Conservation (phyloP, 1,284 basidiomycete species). For the Coniferiporia weirii region DNA sequence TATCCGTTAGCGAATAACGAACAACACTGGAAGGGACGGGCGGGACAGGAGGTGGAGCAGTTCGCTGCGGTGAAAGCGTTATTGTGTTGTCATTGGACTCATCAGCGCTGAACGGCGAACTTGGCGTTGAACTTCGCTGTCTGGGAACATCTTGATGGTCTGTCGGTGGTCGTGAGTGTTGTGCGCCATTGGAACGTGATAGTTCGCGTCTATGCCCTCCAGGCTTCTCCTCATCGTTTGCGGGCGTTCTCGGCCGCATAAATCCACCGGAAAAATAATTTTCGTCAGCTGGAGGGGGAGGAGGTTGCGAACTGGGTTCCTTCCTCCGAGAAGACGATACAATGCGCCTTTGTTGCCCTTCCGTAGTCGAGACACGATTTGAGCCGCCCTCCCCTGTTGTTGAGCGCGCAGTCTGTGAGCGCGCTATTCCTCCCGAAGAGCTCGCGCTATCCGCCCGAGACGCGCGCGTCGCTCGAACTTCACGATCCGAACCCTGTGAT, state of each 20-base stretch:
- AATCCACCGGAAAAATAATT: conserved; percentile 31
- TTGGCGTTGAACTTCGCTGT: conserved; percentile 23
- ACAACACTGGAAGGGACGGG: conserved; percentile 57
- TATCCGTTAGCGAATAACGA: conserved; percentile 72
- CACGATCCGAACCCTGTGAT: conserved; percentile 28
- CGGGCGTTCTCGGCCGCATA: conserved; percentile 18
- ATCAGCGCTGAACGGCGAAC: conserved; percentile 21
- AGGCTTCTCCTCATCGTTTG: neutral
- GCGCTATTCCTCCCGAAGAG: conserved; percentile 19
- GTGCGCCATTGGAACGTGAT: conserved; percentile 7
- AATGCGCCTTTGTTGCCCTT: conserved; percentile 8
- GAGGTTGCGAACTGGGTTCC: conserved; percentile 13
- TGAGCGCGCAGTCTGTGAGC: neutral
- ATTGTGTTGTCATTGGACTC: conserved; percentile 25
- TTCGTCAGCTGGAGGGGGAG: conserved; percentile 36
- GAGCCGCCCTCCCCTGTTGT: neutral
- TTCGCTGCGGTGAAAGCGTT: conserved; percentile 23
- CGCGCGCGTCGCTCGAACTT: conserved; percentile 46
- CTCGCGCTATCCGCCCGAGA: conserved; percentile 34
- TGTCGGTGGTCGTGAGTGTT: neutral
- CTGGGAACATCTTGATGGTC: conserved; percentile 3
- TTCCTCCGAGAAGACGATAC: conserved; percentile 11
- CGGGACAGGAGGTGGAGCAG: conserved; percentile 28
- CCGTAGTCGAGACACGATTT: conserved; percentile 2
- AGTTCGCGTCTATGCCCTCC: conserved; percentile 1